Base-by-base conservation (phyloP, 192 early-diverging fungal species). In the Chytriomyces confervae region DNA sequence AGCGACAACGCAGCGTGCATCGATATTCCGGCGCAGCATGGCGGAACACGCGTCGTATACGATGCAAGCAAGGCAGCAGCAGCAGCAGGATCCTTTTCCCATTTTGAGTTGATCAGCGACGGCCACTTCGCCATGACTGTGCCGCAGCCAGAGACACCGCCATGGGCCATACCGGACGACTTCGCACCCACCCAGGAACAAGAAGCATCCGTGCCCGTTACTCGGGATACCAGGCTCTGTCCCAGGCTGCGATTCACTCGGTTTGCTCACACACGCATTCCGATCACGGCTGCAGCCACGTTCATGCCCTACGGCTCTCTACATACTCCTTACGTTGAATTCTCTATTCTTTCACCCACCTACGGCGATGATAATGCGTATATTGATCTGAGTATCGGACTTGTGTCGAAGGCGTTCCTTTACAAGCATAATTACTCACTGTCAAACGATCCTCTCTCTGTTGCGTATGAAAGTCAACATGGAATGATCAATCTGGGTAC, bases 401-500 rank as follows among this genome's bases (percentile, higher is more conserved):
- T 70, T 10, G 50, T 70, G n/a, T 50, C 49, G 50, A 20, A 18
- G 27, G 7, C 7, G 10, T 70, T 70, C 50, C 10, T 70, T 23
- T 53, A n/a, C n/a, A 53, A 23, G 27, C 50, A 10, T 57, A 27
- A 20, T 8, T 11, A 70, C 20, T 18, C 53, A 8, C 69, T 50
- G 3, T 18, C 8, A 13, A 70, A 70, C 50, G 69, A 70, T 4
- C 69, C 50, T 3, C 7, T 18, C 7, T 20, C 20, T 11, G 36
- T 70, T 7, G n/a, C 69, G n/a, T 70, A 53, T 53, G 69, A 70
- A n/a, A 29, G 20, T 27, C n/a, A 53, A n/a, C 45, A 70, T 70
- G 69, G 72, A 9, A 74, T 74, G 66, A 53, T 77, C 13, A 75
- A 66, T 18, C n/a, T 83, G 8, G 82, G 82, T 20, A 48, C 69